Conservation (phyloP, 345 rosid species). For the Populus alba region DNA sequence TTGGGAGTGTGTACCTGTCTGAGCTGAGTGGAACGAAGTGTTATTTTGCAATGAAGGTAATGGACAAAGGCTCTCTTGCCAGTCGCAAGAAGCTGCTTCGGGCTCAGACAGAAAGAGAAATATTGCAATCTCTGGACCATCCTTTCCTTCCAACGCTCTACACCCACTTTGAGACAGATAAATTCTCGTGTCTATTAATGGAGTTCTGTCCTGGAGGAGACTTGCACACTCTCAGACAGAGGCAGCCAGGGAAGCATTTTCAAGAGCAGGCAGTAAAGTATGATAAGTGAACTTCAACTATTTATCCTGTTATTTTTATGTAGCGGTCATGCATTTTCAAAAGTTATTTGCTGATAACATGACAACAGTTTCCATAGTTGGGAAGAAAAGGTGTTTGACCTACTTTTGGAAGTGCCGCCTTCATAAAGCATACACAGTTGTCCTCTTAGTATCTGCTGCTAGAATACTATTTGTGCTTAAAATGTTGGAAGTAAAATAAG, state of each 20-base stretch:
- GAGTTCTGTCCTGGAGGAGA: constrained; percentile 96
- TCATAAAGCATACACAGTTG: neutral
- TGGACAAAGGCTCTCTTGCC: constrained; percentile 89
- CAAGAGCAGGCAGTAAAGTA: constrained; percentile 91
- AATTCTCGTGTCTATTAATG: constrained; percentile 89
- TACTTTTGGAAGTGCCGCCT: neutral
- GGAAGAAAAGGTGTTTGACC: neutral
- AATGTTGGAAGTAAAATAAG: neutral
- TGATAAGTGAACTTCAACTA: constrained; percentile 28
- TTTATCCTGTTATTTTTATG: constrained; percentile 11
- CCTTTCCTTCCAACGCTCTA: constrained; percentile 92
- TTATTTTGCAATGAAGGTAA: constrained; percentile 89
- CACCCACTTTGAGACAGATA: constrained; percentile 85
- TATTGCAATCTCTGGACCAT: constrained; percentile 79
- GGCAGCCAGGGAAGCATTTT: constrained; percentile 86
- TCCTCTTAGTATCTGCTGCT: neutral
- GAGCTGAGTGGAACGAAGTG: constrained; percentile 87
- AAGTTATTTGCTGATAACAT: neutral
- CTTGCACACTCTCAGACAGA: constrained; percentile 86
- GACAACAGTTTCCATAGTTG: neutral
- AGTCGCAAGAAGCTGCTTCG: constrained; percentile 87
- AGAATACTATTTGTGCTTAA: neutral
- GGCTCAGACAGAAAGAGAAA: constrained; percentile 93
- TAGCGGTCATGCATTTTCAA: constrained; percentile 4
- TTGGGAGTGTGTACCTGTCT: constrained; percentile 87